These are phyloP conservation scores for Gossypium stocksii DNA, from an alignment of 345 rosid species.

Conservation along the genomic window DNA sequence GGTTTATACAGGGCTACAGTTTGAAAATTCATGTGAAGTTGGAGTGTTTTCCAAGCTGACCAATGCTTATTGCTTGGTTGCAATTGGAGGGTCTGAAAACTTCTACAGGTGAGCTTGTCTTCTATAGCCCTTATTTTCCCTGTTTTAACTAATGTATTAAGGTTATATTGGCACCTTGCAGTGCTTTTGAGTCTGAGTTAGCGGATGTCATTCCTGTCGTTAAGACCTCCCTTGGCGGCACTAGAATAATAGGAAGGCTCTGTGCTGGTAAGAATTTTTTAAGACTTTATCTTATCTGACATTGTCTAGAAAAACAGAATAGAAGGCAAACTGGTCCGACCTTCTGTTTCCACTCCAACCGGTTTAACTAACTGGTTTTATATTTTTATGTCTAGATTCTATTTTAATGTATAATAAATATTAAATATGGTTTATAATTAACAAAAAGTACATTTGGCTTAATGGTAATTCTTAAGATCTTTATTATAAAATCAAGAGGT, in stretches of 20 bases:
- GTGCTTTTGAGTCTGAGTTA: conserved; percentile 81
- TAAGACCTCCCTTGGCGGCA: conserved; percentile 81
- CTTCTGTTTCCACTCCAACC: no score
- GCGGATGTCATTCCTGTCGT: conserved; percentile 83
- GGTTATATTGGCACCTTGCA: conserved; percentile 16
- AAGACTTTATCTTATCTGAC: not conserved
- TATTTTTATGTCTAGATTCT: no score
- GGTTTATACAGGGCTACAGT: conserved; percentile 14
- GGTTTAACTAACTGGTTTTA: no score
- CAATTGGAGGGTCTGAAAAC: conserved; percentile 58
- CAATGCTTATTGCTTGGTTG: conserved; percentile 43
- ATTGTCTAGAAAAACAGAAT: no score
- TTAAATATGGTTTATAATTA: no score
- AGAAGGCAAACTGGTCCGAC: no score
- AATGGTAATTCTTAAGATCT: no score
- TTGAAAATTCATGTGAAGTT: conserved; percentile 34
- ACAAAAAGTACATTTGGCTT: no score
- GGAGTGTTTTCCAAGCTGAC: conserved; percentile 46
- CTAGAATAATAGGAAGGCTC: conserved; percentile 78
- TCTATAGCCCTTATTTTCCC: not conserved
- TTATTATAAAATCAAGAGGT: no score
- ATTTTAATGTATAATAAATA: no score
- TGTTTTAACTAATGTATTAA: not conserved
- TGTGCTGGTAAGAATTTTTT: conserved; percentile 59
- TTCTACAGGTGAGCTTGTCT: conserved; percentile 61